Evolutionary conservation across 352 stramenopile genomes (phyloP), one percentile per base, ranked within the genome.

Genomic region (Phytophthora palmivora): DNA sequence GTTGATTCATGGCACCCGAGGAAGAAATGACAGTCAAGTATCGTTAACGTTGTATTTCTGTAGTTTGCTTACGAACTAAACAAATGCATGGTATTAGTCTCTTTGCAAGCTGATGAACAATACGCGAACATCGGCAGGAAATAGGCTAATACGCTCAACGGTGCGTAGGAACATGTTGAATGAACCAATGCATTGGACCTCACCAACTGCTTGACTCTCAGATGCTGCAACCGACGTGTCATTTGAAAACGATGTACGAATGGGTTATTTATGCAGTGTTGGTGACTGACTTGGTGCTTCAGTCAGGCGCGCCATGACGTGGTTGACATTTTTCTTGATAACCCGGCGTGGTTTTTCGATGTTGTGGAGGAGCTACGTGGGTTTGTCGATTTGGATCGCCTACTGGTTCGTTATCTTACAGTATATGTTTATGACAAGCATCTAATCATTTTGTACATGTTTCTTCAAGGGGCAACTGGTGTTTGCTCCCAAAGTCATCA

Each of bases 341-440:
- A 96, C 39, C 85, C 87, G 5, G 75, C 84, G 3, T 90, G 82
- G 72, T 93, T 91, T 67, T 94, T 96, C 24, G 85, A 96, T 56
- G 59, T 92, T 28, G 69, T 85, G 48, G 88, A 94, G 44, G 74
- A 88, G 22, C 66, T 96, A 4, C 63, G 65, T 8, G 86, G 88
- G 22, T 94, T 93, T 50, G 60, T 78, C 12, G 83, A 94, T 49
- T 63, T 95, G 15, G 88, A 96, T 50, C 69, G 82, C 41, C 51
- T 96, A 22, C 52, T 96, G 73, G 88, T 94, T 45, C 15, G 59
- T 45, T 44, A 22, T 30, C 8, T 22, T 39, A 9, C 12, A 30
- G 45, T 45, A 58, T 33, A 2, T 26, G 11, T 30, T 55, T 7
- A n/a, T 33, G 10, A 36, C 28, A 12, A n/a, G 22, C 42, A 21